These are phyloP conservation scores for Phytophthora uliginosa DNA, from an alignment of 352 stramenopile species.

Conservation along the genomic window DNA sequence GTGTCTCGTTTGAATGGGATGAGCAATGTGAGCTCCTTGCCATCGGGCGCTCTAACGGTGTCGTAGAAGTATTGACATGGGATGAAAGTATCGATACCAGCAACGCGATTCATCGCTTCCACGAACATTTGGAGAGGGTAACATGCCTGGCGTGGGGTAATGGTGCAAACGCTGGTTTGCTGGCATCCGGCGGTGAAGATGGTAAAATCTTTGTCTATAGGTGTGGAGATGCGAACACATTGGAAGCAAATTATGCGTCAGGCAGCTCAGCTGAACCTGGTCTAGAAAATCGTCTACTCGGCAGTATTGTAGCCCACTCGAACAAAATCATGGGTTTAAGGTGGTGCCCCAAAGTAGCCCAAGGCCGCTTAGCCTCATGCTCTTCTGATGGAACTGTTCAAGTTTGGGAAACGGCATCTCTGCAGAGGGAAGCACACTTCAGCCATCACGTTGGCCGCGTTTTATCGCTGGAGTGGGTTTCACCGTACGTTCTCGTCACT, in stretches of 20 bases:
- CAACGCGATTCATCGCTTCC: conserved; percentile 29
- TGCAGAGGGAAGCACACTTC: conserved; percentile 46
- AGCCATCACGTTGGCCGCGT: conserved; percentile 60
- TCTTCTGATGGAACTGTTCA: conserved; percentile 63
- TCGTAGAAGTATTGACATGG: conserved; percentile 47
- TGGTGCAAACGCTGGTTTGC: conserved; percentile 15
- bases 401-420: conserved; percentile 56
- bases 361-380: conserved; percentile 53
- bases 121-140: conserved; percentile 68
- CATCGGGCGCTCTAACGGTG: conserved; percentile 53
- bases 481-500: conserved; percentile 51
- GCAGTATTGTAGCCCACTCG: conserved; percentile 44
- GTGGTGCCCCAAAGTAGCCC: conserved; percentile 37
- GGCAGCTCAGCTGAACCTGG: background rate
- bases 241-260: background rate
- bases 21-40: conserved; percentile 39
- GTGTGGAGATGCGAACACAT: conserved; percentile 1
- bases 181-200: conserved; percentile 59
- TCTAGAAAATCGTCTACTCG: conserved; percentile 26
- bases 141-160: conserved; percentile 54
- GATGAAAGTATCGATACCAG: background rate
- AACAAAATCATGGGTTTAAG: conserved; percentile 56
- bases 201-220: conserved; percentile 71
- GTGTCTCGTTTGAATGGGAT: conserved; percentile 42
- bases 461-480: conserved; percentile 67